Evolutionary conservation across 2,329 filamentous ascomycete species (phyloP), one percentile per base, ranked within the genome.

Genomic region (Alternaria alternata): DNA sequence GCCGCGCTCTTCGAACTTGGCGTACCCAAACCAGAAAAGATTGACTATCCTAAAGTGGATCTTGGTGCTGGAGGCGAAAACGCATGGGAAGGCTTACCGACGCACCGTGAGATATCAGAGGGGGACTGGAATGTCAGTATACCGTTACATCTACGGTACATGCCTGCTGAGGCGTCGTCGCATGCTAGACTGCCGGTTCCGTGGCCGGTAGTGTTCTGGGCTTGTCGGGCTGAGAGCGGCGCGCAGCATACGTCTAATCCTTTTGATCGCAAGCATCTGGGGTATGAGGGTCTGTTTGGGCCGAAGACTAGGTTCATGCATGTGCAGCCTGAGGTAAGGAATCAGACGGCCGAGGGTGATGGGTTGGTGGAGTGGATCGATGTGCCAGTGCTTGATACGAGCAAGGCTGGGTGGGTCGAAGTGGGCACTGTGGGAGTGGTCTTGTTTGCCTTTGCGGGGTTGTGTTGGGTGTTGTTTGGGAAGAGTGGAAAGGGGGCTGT

Each of bases 181-280:
- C 69, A 76, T 51, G 59, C 61, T 0, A 24, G 22, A 22, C 78
- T 89, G 1, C 80, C 87, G n/a, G 77, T 95, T 0, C 91, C 94
- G 0, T 94, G 91, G 81, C 94, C 94, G 0, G 86, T 87, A 0
- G 86, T 97, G 0, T 97, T 97, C 81, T 97, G 94, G 94, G 93
- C 93, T 0, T 98, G 94, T 73, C 83, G 86, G 7, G 86, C 89
- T 0, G 85, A 87, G 9, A 85, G 87, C 52, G 87, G 86, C 1
- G 84, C 84, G 1, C 90, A 91, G 70, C 91, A 94, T 78, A 78
- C 86, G 0, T 86, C 84, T 5, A 97, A 91, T 71, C 94, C 94
- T 0, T 98, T 98, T 77, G 94, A 97, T 76, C 84, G 92, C 6
- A 81, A 85, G n/a, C 87, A 92, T 72, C 71, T 97, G n/a, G 94